phyloP scores from a whole-genome alignment of 2,329 filamentous ascomycete genomes.

The Apiospora malaysiana region DNA sequence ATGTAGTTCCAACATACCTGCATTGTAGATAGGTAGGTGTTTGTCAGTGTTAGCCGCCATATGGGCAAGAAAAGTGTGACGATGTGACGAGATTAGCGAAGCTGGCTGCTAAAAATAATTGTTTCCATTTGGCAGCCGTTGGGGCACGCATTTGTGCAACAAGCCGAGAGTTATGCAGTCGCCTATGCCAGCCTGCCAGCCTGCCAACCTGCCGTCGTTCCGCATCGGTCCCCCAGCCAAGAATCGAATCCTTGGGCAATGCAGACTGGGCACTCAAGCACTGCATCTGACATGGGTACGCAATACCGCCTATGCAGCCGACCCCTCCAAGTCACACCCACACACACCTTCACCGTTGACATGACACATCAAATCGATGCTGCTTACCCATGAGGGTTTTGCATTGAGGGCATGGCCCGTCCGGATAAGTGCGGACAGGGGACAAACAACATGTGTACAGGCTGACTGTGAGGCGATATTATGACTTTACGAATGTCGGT shows the following conservation, averaged over 20 bases:
- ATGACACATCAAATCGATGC: constrained; percentile 15
- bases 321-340: constrained; percentile 18
- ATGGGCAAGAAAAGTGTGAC: not conserved
- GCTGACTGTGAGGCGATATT: not conserved
- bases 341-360: constrained; percentile 7
- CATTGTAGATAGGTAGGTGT: not conserved
- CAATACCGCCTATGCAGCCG: constrained; percentile 14
- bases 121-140: not conserved
- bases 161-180: not conserved
- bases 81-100: constrained; percentile 19
- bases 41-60: not conserved
- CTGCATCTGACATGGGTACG: constrained; percentile 17
- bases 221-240: not conserved
- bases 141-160: not conserved
- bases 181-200: not conserved
- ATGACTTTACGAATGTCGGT: not conserved
- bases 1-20: not conserved
- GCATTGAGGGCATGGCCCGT: not conserved
- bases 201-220: not conserved
- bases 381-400: constrained; percentile 5
- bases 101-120: constrained; percentile 10
- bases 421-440: not conserved
- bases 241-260: constrained; percentile 12
- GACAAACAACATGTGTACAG: not conserved
- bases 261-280: not conserved